phyloP scores from a whole-genome alignment of 164 flowering plant genomes.

The grape (Vitis vinifera) region DNA sequence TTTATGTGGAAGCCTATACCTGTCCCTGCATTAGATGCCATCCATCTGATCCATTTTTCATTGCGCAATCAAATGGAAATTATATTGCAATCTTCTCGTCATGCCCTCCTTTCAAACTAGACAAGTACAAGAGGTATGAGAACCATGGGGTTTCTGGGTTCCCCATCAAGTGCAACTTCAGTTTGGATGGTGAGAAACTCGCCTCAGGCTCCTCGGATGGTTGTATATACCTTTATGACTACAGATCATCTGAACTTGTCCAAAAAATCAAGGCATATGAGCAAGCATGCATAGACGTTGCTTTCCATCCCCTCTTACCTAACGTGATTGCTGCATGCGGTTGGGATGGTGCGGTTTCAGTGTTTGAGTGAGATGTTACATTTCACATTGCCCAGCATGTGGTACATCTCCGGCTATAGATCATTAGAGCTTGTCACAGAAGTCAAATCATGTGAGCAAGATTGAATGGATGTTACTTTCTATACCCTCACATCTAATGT shows the following conservation, averaged over 20 bases:
- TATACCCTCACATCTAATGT: too few species aligned
- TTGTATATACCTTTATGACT: slow-evolving; percentile 61
- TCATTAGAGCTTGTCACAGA: too few species aligned
- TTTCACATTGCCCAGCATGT: too few species aligned
- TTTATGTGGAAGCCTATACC: slow-evolving; percentile 87
- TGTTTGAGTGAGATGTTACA: slow-evolving; percentile 42
- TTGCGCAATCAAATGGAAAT: slow-evolving; percentile 92
- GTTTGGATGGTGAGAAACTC: slow-evolving; percentile 63
- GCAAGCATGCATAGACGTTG: slow-evolving; percentile 76
- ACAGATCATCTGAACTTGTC: slow-evolving; percentile 47
- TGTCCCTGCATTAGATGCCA: slow-evolving; percentile 75
- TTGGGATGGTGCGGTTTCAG: slow-evolving; percentile 77
- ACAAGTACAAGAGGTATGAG: slow-evolving; percentile 84
- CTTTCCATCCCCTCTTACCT: slow-evolving; percentile 70
- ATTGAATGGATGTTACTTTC: too few species aligned
- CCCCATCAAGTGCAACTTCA: slow-evolving; percentile 84
- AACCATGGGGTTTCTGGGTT: slow-evolving; percentile 94
- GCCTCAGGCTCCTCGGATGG: slow-evolving; percentile 88
- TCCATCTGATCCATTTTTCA: slow-evolving; percentile 70
- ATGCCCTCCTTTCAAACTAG: slow-evolving; percentile 72
- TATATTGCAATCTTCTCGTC: slow-evolving; percentile 85
- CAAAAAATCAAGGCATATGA: slow-evolving; percentile 63
- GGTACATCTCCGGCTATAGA: too few species aligned
- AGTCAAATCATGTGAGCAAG: too few species aligned
- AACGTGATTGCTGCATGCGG: slow-evolving; percentile 76